Base-by-base conservation (phyloP, 2,329 filamentous ascomycete genomes). In the Pyricularia sp. region DNA sequence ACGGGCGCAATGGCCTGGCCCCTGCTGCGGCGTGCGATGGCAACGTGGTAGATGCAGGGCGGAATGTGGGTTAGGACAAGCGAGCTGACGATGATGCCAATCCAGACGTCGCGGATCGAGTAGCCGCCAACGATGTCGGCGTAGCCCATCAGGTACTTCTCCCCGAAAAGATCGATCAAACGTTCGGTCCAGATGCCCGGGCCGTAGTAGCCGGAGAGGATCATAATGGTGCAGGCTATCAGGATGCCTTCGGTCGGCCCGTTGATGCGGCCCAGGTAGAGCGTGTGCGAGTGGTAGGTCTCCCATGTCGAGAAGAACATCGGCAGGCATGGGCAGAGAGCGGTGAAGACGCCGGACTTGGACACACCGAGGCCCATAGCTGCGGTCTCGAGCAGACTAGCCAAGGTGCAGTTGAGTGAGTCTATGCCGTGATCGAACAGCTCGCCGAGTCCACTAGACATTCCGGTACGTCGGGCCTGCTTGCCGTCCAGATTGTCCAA, bases 291-390 rank as follows among this genome's bases (percentile, higher is more conserved):
- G 80, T 99, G 95, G 79, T 97, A 99, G 0, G 95, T 99, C 81
- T 99, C 95, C 95, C 95, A 99, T 1, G 95, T 99, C 3, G 94
- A 97, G 81, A 99, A 97, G 84, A 97, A 99, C 95, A 99, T 99
- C 70, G 95, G 92, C 64, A 99, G 82, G 74, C 93, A 96, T 1
- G 95, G 95, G 70, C 94, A 89, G 63, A 99, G 83, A 1, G 94
- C 93, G 0, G 95, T 98, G 78, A 97, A 96, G 69, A 95, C 90
- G 72, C 95, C 95, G 25, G 92, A 88, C 72, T 89, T 90, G 23
- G 92, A 92, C 4, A 92, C 88, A 59, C 95, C 95, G 67, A 97
- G 86, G 30, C 92, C 94, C 90, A 99, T 95, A 68, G 94, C 94
- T 20, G 92, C 94, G 6, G 92, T 94, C 80, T 97, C 93, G 71